phyloP scores from a whole-genome alignment of 2,329 filamentous ascomycete genomes.

The Fusarium sp. region DNA sequence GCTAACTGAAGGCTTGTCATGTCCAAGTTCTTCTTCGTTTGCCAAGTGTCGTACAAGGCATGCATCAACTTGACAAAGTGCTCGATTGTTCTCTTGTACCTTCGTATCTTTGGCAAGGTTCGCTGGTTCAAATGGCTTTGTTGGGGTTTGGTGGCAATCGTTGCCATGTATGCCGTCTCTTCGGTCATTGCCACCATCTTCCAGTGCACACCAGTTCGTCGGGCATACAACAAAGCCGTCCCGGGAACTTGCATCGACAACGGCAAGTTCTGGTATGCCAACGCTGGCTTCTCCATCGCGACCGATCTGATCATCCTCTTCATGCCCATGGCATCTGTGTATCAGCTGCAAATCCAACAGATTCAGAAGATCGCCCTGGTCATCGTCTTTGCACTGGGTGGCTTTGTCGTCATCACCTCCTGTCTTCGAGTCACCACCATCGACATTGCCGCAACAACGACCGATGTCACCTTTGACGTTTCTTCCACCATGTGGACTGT shows the following conservation, averaged over 20 bases:
- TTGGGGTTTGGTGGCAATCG: conserved; percentile 39
- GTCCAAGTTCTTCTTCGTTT: conserved; percentile 41
- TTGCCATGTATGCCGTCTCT: conserved; percentile 43
- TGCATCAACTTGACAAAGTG: conserved; percentile 48
- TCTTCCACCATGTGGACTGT: conserved; percentile 52
- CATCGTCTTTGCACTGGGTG: conserved; percentile 53
- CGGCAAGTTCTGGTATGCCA: conserved; percentile 59
- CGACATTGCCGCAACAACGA: conserved; percentile 36
- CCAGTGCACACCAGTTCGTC: conserved; percentile 48
- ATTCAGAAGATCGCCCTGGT: conserved; percentile 52
- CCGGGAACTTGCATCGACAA: conserved; percentile 58
- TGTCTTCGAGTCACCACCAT: conserved; percentile 49
- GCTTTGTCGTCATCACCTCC: conserved; percentile 48
- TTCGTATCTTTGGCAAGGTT: conserved; percentile 47
- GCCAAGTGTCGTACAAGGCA: conserved; percentile 47
- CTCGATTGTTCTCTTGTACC: conserved; percentile 50
- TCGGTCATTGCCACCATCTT: conserved; percentile 45
- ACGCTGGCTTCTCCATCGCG: conserved; percentile 58
- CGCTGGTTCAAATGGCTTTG: conserved; percentile 43
- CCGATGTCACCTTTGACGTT: conserved; percentile 50
- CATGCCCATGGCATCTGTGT: conserved; percentile 59
- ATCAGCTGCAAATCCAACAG: conserved; percentile 54
- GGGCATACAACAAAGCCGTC: conserved; percentile 55
- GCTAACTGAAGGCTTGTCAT: background rate
- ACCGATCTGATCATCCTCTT: conserved; percentile 59